Base-by-base conservation (phyloP, 148 eudicot species). In the Gaultheria prostrata region DNA sequence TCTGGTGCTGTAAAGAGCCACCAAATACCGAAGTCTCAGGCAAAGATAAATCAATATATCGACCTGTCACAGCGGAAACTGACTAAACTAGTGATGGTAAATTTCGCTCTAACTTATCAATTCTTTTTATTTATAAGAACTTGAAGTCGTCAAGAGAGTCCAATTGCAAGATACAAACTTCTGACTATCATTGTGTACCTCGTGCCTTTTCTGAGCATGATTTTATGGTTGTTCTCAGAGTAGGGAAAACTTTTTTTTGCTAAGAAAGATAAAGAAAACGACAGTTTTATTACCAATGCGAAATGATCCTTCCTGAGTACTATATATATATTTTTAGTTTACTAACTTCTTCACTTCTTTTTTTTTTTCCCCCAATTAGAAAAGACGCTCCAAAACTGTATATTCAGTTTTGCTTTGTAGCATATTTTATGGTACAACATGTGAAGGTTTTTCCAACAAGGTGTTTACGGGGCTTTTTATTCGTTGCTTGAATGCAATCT, bases 61-160 rank as follows among this genome's bases (percentile, higher is more conserved):
- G 97, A 92, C 84, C 92, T 97, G 11, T 93, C 97, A 14, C 91
- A 92, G 82, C 87, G 97, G 85, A 96, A 96, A 89, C 89, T 96
- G 63, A 96, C 92, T 30, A 89, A 91, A 87, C 91, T 96, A 76
- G 98, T 96, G 54, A 96, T 93, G 99, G 99, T 96, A 92, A 83
- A 81, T 26, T 85, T 76, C 77, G 77, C 85, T 71, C 56, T 78
- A 30, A 76, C 67, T 57, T 32, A 50, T 21, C 71, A 82, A 3
- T 35, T 79, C 24, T 28, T 54, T 79, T 11, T 72, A 33, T 39
- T 48, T n/a, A 32, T 48, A 32, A 76, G 50, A n/a, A 63, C 56
- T 32, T 61, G 35, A 70, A 35, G 30, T 46, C 32, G 15, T n/a
- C 24, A 43, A 75, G 15, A 61, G 67, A 30, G n/a, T 43, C 49